Percentiles rank a stretch among this genome's conserved stretches.
Evolutionary conservation across 768 basidiomycete genomes (phyloP).

Genomic region (Sarcodon sp.): DNA sequence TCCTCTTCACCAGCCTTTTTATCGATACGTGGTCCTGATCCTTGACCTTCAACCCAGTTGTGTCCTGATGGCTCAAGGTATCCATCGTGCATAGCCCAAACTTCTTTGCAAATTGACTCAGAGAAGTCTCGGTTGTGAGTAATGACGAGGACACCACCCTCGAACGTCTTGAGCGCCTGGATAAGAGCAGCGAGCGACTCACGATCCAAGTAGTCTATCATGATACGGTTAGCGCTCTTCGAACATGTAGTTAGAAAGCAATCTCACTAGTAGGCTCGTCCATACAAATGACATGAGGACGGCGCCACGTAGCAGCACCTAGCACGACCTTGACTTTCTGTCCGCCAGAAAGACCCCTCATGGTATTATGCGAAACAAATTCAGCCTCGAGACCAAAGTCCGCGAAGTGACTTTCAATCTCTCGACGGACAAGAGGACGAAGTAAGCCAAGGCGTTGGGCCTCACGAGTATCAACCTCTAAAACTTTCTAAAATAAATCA

Average conservation of each 20-base stretch:
- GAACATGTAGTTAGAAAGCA: conserved; percentile 3
- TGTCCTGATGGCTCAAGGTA: conserved; percentile 93
- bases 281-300: conserved; percentile 93
- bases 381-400: conserved; percentile 99
- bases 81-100: conserved; percentile 99
- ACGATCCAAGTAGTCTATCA: conserved; percentile 91
- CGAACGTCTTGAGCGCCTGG: conserved; percentile 93
- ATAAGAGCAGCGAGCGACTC: conserved; percentile 99
- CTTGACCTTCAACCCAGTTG: conserved; percentile 99
- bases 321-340: conserved; percentile 99
- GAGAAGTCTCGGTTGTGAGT: conserved; percentile 99
- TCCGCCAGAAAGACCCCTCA: conserved; percentile 97
- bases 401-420: conserved; percentile 98
- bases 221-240: conserved; percentile 4
- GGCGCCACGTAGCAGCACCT: conserved; percentile 97
- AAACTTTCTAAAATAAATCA: conserved; percentile 48
- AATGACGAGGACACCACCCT: conserved; percentile 96
- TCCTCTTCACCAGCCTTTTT: conserved; percentile 88
- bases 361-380: conserved; percentile 98
- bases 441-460: conserved; percentile 92
- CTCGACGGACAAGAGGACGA: conserved; percentile 93
- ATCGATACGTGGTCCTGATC: conserved; percentile 89
- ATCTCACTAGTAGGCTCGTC: conserved; percentile 87
- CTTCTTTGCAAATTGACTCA: conserved; percentile 94
- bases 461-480: conserved; percentile 95